Evolutionary conservation across 768 basidiomycete genomes (phyloP).

Genomic region (Boletus bicolor): DNA sequence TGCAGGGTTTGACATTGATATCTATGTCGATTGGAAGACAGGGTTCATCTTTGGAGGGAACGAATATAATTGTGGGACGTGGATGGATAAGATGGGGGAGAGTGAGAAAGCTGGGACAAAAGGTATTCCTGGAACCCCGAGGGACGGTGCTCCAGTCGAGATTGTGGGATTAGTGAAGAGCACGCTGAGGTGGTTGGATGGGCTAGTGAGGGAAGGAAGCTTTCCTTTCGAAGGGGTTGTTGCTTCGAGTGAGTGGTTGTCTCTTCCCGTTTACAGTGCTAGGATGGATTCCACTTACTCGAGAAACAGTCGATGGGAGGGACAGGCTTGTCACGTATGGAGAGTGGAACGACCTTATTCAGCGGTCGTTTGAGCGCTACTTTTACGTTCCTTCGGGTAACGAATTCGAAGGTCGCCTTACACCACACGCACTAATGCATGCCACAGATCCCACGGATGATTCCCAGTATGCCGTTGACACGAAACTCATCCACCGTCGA

Average conservation of each 20-base stretch:
- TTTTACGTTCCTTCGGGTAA: slow-evolving; percentile 86
- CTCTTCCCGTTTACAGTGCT: neutral
- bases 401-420: neutral
- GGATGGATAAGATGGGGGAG: slow-evolving; percentile 99
- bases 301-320: slow-evolving; percentile 60
- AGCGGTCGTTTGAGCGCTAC: slow-evolving; percentile 81
- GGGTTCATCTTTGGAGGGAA: slow-evolving; percentile 90
- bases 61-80: slow-evolving; percentile 83
- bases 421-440: slow-evolving; percentile 1
- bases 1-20: slow-evolving; percentile 89
- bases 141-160: slow-evolving; percentile 95
- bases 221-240: slow-evolving; percentile 93
- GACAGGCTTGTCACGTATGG: slow-evolving; percentile 76
- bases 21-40: slow-evolving; percentile 94
- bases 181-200: slow-evolving; percentile 83
- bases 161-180: slow-evolving; percentile 93
- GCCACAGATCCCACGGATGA: slow-evolving; percentile 69
- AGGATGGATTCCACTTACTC: neutral
- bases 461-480: slow-evolving; percentile 61
- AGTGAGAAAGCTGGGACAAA: slow-evolving; percentile 88
- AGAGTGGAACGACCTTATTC: slow-evolving; percentile 86
- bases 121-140: slow-evolving; percentile 92
- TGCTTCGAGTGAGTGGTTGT: slow-evolving; percentile 59
- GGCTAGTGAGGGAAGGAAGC: slow-evolving; percentile 55
- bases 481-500: slow-evolving; percentile 75